These are phyloP conservation scores for Annulohypoxylon truncatum DNA, from an alignment of 2,329 filamentous ascomycete species.

Conservation along the genomic window DNA sequence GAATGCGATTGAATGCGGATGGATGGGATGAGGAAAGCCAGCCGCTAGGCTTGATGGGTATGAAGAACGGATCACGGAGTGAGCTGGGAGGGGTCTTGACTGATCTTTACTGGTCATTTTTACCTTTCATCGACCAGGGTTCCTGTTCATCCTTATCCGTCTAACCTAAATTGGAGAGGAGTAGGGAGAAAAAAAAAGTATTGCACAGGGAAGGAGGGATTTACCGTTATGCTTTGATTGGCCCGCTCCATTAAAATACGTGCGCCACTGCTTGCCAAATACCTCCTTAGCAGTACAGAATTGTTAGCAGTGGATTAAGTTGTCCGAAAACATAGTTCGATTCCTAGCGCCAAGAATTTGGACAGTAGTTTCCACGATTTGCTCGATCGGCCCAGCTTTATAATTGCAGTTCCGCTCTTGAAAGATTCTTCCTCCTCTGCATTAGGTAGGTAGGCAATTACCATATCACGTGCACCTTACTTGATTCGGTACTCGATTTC, in stretches of 20 bases:
- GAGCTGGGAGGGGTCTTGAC: conserved; percentile 36
- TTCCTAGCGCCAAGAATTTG: conserved; percentile 7
- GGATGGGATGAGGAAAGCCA: conserved; percentile 13
- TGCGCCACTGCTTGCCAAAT: background rate
- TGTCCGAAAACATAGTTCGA: background rate
- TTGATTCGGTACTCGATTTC: background rate
- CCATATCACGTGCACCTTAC: background rate
- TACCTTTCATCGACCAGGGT: conserved; percentile 2
- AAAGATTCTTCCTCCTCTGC: background rate
- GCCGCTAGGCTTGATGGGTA: conserved; percentile 13
- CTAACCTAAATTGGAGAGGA: conserved; percentile 5
- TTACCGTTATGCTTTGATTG: conserved; percentile 15
- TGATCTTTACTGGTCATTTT: conserved; percentile 4
- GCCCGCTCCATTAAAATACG: background rate
- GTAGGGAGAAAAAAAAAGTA: background rate
- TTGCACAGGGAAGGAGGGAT: conserved; percentile 14
- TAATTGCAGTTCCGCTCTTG: background rate
- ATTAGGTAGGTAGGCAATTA: background rate
- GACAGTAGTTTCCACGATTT: background rate
- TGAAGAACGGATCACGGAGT: conserved; percentile 37
- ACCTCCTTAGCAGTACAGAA: background rate
- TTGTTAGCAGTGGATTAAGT: conserved; percentile 2
- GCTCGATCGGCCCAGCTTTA: conserved; percentile 1
- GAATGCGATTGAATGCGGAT: conserved; percentile 26
- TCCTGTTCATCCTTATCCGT: conserved; percentile 16